Evolutionary conservation across 2,329 filamentous ascomycete species (phyloP), one percentile per base, ranked within the genome.

Genomic region (Neocucurbitaria cava): DNA sequence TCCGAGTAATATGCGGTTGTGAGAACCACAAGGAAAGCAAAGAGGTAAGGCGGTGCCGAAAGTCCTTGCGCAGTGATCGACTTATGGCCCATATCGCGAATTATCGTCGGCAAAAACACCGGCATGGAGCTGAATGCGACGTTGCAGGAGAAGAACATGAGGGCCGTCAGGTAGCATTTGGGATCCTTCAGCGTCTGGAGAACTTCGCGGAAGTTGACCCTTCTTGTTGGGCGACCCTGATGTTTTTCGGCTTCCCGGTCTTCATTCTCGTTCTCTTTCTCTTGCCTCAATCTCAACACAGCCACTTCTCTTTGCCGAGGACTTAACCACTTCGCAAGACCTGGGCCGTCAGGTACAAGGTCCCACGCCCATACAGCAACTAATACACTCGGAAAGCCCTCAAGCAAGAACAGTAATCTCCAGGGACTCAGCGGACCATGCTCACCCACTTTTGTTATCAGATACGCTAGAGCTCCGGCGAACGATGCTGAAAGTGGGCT

Each of bases 91-190:
- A 96, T 87, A 55, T 88, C 85, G 55, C 82, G 80, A 42, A 96
- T 83, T 58, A 96, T 91, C 21, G 89, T 92, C 31, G 92, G 92
- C 2, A 96, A 83, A 72, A 96, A 96, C 44, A 95, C 90, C 2
- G 92, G 92, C 71, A 96, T 87, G 20, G 90, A 94, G 68, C 87
- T 88, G 79, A 96, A 96, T 11, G 92, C 89, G 72, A 96, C 89
- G 76, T 96, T 96, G 69, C 89, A 87, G 74, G 89, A 86, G 79
- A 96, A 92, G 81, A 96, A 91, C 85, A 96, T 96, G 64, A 85
- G 76, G 1, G 91, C 89, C 4, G 90, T 90, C 38, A 94, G 80
- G 78, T 91, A 94, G 52, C 85, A 85, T 61, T 87, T 87, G 0
- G 89, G 88, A 74, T 92, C 89, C 40, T 70, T 64, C 26, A 91